Base-by-base conservation (phyloP, 78 protist species). In the Polysphondylium violaceum region DNA sequence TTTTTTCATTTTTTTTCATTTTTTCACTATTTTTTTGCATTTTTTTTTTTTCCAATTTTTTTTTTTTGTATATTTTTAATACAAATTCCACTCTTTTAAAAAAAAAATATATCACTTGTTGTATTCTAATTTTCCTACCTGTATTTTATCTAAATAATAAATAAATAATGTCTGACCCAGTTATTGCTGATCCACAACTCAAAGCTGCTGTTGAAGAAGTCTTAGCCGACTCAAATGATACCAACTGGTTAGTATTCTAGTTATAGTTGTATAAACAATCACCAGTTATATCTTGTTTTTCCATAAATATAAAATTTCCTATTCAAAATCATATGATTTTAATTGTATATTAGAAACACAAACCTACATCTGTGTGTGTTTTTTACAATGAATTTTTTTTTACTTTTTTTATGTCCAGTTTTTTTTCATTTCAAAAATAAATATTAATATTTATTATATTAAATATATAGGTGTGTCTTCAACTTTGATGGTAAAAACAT, bases 141-240 rank as follows among this genome's bases (percentile, higher is more conserved):
- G 11, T 47, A 47, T 14, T 47, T 14, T 47, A 47, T 16, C 16
- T 25, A 27, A 23, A 56, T 50, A 74, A 44, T n/a, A n/a, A n/a
- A n/a, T n/a, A 73, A 51, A 78, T 11, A 81, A 91, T 92, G 95
- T 90, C 95, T 86, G 91, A 92, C 74, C 55, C n/a, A n/a, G n/a
- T n/a, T n/a, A 56, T 92, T 2, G 79, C 95, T 19, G 16, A 58
- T 51, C 60, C 91, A 85, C 76, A 69, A 44, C 35, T 92, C 21
- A 60, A 40, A 23, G 33, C 9, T 27, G 75, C 85, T 33, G 69
- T 73, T 86, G 38, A 43, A 8, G 90, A 79, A 31, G 95, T 92
- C 38, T 50, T 56, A 17, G 2, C 68, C 16, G 95, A 92, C 31
- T 12, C 65, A 6, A 43, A 44, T 36, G 63, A 50, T 3, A 92